A percentile compares a stretch with the other conserved stretches of the same genome.
phyloP scores from a whole-genome alignment of 257 asterid species.

The Solanum sitiens region DNA sequence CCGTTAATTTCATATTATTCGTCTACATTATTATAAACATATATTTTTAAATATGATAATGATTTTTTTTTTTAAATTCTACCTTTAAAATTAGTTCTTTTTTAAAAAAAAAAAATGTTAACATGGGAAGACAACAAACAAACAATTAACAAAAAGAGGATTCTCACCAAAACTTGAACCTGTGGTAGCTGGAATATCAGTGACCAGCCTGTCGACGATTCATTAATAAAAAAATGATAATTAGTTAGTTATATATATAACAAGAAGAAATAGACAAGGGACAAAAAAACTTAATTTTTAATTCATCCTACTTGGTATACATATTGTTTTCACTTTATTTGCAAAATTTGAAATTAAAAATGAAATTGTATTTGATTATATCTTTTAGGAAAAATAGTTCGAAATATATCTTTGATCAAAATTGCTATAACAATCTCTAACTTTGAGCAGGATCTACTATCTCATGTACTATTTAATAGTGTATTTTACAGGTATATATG shows the following conservation, averaged over 20 bases:
- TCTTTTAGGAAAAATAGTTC: too few species aligned
- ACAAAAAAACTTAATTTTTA: too few species aligned
- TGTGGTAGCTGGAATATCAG: conserved; percentile 79
- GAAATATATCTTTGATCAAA: too few species aligned
- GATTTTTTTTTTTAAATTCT: background rate
- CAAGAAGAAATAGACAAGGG: background rate
- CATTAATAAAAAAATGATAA: background rate
- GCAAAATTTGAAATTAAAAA: too few species aligned
- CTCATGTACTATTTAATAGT: too few species aligned
- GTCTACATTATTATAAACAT: background rate
- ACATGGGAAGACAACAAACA: background rate
- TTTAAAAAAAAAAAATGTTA: too few species aligned
- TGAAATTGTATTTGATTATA: background rate
- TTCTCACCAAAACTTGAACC: conserved; percentile 53
- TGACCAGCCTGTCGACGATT: conserved; percentile 43
- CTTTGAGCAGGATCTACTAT: too few species aligned
- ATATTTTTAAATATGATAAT: background rate
- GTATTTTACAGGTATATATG: too few species aligned
- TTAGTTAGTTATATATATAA: background rate
- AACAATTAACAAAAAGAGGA: background rate
- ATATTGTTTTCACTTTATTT: too few species aligned
- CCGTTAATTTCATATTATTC: background rate
- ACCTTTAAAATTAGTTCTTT: background rate
- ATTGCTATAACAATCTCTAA: too few species aligned
- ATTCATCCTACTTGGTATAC: background rate